Percentiles rank a stretch among this genome's conserved stretches.
Conservation (phyloP, 2,329 filamentous ascomycete species). For the Hysterium pulicare region DNA sequence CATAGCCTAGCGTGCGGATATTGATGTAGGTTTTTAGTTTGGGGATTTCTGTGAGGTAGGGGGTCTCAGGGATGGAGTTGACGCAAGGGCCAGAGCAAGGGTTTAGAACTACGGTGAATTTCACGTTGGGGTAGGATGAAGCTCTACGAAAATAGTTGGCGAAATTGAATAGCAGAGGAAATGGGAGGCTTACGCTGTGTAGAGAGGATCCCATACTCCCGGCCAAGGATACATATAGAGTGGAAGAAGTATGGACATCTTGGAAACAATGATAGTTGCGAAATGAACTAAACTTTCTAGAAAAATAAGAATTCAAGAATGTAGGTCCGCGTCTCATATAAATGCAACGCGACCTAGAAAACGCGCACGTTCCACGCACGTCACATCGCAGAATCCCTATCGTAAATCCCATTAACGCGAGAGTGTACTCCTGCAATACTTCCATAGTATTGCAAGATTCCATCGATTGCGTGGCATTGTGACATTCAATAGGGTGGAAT, state of each 20-base stretch:
- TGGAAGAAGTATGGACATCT: conserved; percentile 45
- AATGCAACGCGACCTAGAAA: too few relatives aligned
- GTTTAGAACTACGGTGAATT: conserved; percentile 54
- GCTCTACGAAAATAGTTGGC: conserved; percentile 16
- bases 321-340: too few relatives aligned
- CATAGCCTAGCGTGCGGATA: conserved; percentile 50
- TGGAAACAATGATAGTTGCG: not conserved
- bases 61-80: conserved; percentile 23
- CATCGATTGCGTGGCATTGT: not conserved
- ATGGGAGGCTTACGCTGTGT: conserved; percentile 40
- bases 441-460: not conserved
- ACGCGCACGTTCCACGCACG: not conserved
- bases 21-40: conserved; percentile 44
- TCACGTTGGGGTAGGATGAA: conserved; percentile 35
- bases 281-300: not conserved
- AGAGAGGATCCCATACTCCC: conserved; percentile 49
- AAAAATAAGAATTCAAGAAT: not conserved
- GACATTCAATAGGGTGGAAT: not conserved
- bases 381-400: not conserved
- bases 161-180: not conserved
- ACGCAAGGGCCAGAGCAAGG: conserved; percentile 40
- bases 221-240: conserved; percentile 50
- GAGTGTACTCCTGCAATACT: not conserved
- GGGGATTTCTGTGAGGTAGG: conserved; percentile 39
- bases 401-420: not conserved